Percentiles rank a stretch among this genome's conserved stretches.
phyloP scores from a whole-genome alignment of 305 asterid genomes.

The Caryopteris hybrid region DNA sequence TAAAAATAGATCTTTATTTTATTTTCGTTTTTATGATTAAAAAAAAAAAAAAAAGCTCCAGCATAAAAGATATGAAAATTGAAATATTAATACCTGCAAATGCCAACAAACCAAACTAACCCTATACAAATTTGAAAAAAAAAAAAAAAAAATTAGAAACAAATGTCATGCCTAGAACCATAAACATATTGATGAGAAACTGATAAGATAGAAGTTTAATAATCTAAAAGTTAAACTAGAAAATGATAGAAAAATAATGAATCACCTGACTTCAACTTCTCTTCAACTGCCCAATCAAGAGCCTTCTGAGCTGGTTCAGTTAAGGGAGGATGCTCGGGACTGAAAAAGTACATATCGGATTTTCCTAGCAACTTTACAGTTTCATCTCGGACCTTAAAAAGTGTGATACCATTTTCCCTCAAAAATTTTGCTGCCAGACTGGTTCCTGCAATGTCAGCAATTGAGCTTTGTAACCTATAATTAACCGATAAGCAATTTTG shows the following conservation, averaged over 20 bases:
- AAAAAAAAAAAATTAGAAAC: not conserved
- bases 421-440: slow-evolving; percentile 78
- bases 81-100: not conserved
- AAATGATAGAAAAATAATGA: not conserved
- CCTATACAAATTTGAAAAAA: too few relatives aligned
- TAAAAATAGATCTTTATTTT: not conserved
- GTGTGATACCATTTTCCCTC: slow-evolving; percentile 68
- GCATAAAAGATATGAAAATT: not conserved
- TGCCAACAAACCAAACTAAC: not conserved
- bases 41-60: too few relatives aligned
- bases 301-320: slow-evolving; percentile 85
- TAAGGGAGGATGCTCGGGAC: slow-evolving; percentile 86
- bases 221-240: not conserved
- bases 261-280: slow-evolving; percentile 84
- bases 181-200: too few relatives aligned
- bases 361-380: slow-evolving; percentile 56
- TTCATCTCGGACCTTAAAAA: slow-evolving; percentile 69
- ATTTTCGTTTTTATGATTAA: too few relatives aligned
- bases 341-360: slow-evolving; percentile 52
- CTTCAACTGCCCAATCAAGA: slow-evolving; percentile 81
- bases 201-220: not conserved
- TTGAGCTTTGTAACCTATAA: not conserved
- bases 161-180: not conserved
- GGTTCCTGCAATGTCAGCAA: slow-evolving; percentile 57
- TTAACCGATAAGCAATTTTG: not conserved